These are phyloP conservation scores for Cyberlindnera misumaiensis DNA, from an alignment of 805 yeast species.

Conservation along the genomic window DNA sequence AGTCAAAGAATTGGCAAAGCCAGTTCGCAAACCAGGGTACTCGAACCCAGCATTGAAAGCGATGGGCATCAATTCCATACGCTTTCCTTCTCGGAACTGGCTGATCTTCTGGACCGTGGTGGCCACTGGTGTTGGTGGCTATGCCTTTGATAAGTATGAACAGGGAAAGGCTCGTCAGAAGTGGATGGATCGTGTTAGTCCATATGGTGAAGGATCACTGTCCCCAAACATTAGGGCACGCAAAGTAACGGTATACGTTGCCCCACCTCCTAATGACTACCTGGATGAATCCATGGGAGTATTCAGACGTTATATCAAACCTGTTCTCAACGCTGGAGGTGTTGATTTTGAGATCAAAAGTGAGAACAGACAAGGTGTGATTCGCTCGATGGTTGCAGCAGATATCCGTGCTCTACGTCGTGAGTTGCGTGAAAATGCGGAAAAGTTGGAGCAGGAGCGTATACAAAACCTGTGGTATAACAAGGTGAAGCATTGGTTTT, in stretches of 20 bases:
- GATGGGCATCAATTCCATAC: slow-evolving; percentile 75
- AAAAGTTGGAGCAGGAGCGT: slow-evolving; percentile 14
- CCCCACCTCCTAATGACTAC: slow-evolving; percentile 96
- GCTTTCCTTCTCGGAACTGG: slow-evolving; percentile 92
- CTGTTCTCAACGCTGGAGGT: slow-evolving; percentile 77
- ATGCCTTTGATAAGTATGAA: slow-evolving; percentile 69
- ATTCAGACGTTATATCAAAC: slow-evolving; percentile 78
- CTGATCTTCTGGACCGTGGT: slow-evolving; percentile 75
- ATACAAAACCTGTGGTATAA: slow-evolving; percentile 16
- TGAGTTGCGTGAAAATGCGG: slow-evolving; percentile 28
- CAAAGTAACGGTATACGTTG: slow-evolving; percentile 72
- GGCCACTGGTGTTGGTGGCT: slow-evolving; percentile 63
- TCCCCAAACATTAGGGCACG: slow-evolving; percentile 53
- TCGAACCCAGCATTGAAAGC: slow-evolving; percentile 75
- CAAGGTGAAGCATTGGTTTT: slow-evolving; percentile 9
- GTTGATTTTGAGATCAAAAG: slow-evolving; percentile 74
- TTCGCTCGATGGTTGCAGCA: slow-evolving; percentile 75
- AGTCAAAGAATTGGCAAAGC: slow-evolving; percentile 2
- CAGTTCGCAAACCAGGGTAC: slow-evolving; percentile 33
- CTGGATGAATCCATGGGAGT: slow-evolving; percentile 65
- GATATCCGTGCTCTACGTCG: slow-evolving; percentile 67
- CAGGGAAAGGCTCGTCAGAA: slow-evolving; percentile 57
- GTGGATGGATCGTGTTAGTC: slow-evolving; percentile 57
- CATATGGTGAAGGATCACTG: slow-evolving; percentile 42
- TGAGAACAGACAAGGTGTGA: slow-evolving; percentile 84